Evolutionary conservation across 805 yeast species (phyloP).

Genomic region (Hermanozyma aechmeae): DNA sequence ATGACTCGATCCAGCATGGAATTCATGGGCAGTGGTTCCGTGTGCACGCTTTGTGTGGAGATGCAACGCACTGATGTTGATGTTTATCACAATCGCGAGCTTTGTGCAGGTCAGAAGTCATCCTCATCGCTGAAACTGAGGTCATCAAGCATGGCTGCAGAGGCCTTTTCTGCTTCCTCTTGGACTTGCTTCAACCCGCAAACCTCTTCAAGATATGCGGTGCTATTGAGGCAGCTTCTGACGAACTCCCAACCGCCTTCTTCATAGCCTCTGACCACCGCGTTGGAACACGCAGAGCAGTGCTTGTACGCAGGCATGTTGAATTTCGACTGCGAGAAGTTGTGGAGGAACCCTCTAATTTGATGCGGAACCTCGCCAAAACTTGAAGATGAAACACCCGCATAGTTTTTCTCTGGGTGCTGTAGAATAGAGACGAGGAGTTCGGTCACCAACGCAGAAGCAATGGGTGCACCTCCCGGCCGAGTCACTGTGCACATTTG

Average conservation of each 20-base stretch:
- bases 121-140: constrained; percentile 8
- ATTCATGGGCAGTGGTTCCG: no score
- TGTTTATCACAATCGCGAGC: no score
- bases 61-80: no score
- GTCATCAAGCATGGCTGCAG: constrained; percentile 17
- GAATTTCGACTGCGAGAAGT: constrained; percentile 54
- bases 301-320: constrained; percentile 62
- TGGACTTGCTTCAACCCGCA: constrained; percentile 77
- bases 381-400: constrained; percentile 26
- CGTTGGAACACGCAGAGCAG: constrained; percentile 81
- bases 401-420: constrained; percentile 42
- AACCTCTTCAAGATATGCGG: constrained; percentile 59
- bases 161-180: constrained; percentile 52
- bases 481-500: constrained; percentile 99
- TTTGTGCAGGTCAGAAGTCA: no score
- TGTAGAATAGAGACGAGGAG: constrained; percentile 67
- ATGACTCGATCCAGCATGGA: no score
- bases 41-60: no score
- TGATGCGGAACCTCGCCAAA: constrained; percentile 84
- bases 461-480: constrained; percentile 89
- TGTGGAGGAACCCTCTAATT: constrained; percentile 73
- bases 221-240: constrained; percentile 53
- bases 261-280: constrained; percentile 44
- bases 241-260: constrained; percentile 76
- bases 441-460: constrained; percentile 82